Conservation (phyloP, 2,329 filamentous ascomycete species). For the Zymoseptoria tritici region DNA sequence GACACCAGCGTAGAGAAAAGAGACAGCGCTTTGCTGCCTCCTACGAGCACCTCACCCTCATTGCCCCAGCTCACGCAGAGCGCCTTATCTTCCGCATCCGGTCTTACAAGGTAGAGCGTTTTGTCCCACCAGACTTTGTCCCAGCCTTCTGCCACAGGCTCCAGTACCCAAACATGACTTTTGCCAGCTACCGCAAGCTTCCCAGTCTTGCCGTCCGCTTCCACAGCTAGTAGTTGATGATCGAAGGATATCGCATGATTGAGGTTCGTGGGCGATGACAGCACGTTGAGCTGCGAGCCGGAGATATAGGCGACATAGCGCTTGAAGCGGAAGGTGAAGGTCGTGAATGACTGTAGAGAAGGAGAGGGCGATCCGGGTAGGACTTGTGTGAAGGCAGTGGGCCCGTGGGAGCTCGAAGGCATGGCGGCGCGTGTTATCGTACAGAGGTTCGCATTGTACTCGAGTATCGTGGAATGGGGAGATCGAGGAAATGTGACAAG, state of each 20-base stretch:
- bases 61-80: constrained; percentile 77
- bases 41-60: constrained; percentile 75
- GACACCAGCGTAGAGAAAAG: constrained; percentile 54
- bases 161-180: constrained; percentile 65
- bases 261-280: constrained; percentile 65
- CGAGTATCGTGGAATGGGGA: not conserved
- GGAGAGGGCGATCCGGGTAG: constrained; percentile 71
- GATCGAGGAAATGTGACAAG: not conserved
- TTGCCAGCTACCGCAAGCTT: constrained; percentile 74
- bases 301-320: constrained; percentile 81
- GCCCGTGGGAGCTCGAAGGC: constrained; percentile 26
- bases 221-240: constrained; percentile 63
- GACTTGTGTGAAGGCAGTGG: constrained; percentile 39
- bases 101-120: constrained; percentile 51
- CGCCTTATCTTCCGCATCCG: constrained; percentile 41
- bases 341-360: constrained; percentile 69
- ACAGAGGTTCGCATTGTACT: not conserved
- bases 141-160: constrained; percentile 64
- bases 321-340: constrained; percentile 63
- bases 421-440: constrained; percentile 18
- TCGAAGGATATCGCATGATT: constrained; percentile 66
- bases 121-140: constrained; percentile 65
- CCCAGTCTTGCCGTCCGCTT: constrained; percentile 72
- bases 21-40: constrained; percentile 56
- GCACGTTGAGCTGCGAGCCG: constrained; percentile 77